Base-by-base conservation (phyloP, 441 rosid species). In the Gossypium lobatum region DNA sequence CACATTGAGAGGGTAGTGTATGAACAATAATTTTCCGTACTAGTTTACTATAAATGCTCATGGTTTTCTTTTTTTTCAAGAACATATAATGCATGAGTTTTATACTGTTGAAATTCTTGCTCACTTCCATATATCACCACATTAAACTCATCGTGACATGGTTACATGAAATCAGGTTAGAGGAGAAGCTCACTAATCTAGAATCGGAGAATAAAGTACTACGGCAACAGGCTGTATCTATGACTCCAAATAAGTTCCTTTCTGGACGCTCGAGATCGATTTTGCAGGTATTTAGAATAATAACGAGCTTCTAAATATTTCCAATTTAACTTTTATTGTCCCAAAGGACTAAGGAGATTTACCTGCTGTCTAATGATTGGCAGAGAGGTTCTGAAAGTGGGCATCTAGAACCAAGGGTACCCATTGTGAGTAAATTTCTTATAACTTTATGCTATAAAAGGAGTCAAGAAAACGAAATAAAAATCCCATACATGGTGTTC, bases 171-270 rank as follows among this genome's bases (percentile, higher is more conserved):
- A 80, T 75, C 78, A 92, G 98, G 88, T 83, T 89, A 81, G 98
- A 96, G 80, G 99, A 96, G 85, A 96, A 92, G 80, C 85, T 93
- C 69, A 73, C 75, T 71, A 96, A 96, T 76, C 78, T 92, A 76
- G 97, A 93, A 81, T 96, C 99, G 6, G 99, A 93, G 85, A 93
- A 93, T 76, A 88, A 92, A 89, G 99, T 93, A 66, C 84, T 96
- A 28, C 84, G 97, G 59, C 99, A 96, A 77, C 99, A 96, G 80
- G 97, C 97, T 65, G 92, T 96, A 75, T 89, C 98, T 42, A 88
- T 96, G 90, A 90, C 99, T 80, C 98, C 99, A n/a, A 96, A 88
- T 66, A 93, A 91, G 83, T 91, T 92, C 85, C 92, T 95, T 73
- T 93, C 98, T 54, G 98, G 97, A 52, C 97, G 98, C 74, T 93